Percentiles rank a stretch among this genome's conserved stretches.
Conservation (phyloP, 495 filamentous ascomycete species). For the Aspergillus biplanus region DNA sequence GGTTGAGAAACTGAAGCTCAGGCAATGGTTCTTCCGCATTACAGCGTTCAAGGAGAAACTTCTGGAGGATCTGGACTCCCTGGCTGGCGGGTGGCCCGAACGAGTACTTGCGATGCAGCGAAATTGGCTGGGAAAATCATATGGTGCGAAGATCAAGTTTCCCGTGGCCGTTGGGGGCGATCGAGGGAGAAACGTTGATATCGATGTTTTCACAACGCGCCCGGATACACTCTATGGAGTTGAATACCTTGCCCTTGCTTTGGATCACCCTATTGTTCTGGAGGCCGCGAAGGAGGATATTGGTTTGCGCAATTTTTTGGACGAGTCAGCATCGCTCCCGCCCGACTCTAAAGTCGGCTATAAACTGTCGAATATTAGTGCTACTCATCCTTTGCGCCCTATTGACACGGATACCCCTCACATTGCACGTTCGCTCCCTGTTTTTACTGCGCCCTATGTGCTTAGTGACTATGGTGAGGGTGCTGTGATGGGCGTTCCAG, state of each 20-base stretch:
- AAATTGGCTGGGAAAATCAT: conserved; percentile 85
- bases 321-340: conserved; percentile 61
- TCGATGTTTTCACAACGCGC: conserved; percentile 83
- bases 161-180: conserved; percentile 48
- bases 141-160: conserved; percentile 74
- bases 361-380: conserved; percentile 60
- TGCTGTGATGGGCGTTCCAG: conserved; percentile 91
- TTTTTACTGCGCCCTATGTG: conserved; percentile 87
- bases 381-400: conserved; percentile 64
- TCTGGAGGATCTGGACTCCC: conserved; percentile 68
- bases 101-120: conserved; percentile 80
- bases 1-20: conserved; percentile 76
- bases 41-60: conserved; percentile 77
- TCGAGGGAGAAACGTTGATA: conserved; percentile 33
- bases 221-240: conserved; percentile 84
- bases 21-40: conserved; percentile 91
- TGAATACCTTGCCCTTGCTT: conserved; percentile 79
- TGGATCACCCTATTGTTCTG: conserved; percentile 71
- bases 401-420: conserved; percentile 55
- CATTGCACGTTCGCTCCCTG: conserved; percentile 60
- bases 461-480: conserved; percentile 85
- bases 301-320: conserved; percentile 67
- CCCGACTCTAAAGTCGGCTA: conserved; percentile 78
- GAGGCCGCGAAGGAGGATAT: conserved; percentile 60
- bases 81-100: conserved; percentile 76